Conservation (phyloP, 805 yeast species). For the Myxozyma neglecta region DNA sequence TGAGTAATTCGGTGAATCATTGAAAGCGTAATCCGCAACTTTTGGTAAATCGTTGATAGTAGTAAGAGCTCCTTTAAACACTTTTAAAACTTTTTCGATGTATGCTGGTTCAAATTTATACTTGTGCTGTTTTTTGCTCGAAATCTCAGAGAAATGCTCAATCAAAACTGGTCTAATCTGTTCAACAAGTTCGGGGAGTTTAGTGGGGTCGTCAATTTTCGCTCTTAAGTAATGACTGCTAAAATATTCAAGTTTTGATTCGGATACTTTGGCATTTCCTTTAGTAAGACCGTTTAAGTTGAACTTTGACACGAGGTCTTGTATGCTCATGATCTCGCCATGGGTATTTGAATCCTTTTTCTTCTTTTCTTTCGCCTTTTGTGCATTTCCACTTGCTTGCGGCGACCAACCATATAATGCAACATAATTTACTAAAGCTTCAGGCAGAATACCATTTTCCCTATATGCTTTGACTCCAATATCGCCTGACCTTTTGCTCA, state of each 20-base stretch:
- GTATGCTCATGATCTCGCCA: slow-evolving; percentile 26
- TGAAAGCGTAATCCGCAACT: slow-evolving; percentile 13
- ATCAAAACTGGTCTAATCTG: slow-evolving; percentile 4
- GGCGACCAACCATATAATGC: slow-evolving; percentile 97
- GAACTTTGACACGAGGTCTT: slow-evolving; percentile 45
- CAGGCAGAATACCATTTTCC: slow-evolving; percentile 71
- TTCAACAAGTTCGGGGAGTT: slow-evolving; percentile 43
- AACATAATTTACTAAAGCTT: slow-evolving; percentile 81
- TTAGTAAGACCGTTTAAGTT: slow-evolving; percentile 73
- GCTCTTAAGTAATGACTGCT: slow-evolving; percentile 66
- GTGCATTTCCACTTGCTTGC: slow-evolving; percentile 39
- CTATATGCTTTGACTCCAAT: slow-evolving; percentile 55
- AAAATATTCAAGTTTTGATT: slow-evolving; percentile 69
- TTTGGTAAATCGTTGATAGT: slow-evolving; percentile 20
- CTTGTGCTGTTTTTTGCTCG: not conserved
- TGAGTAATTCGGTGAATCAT: slow-evolving; percentile 15
- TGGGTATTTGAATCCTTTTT: slow-evolving; percentile 2
- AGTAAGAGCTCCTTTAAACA: slow-evolving; percentile 19
- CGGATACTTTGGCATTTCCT: slow-evolving; percentile 91
- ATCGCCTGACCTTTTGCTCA: slow-evolving; percentile 85
- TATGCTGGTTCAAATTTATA: slow-evolving; percentile 12
- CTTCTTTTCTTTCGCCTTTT: not conserved
- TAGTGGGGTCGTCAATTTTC: slow-evolving; percentile 43
- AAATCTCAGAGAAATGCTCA: not conserved
- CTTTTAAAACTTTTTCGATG: slow-evolving; percentile 6